A percentile compares a stretch with the other conserved stretches of the same genome.
These are phyloP conservation scores for Pythium biforme DNA, from an alignment of 352 stramenopile genomes.

Conservation along the genomic window DNA sequence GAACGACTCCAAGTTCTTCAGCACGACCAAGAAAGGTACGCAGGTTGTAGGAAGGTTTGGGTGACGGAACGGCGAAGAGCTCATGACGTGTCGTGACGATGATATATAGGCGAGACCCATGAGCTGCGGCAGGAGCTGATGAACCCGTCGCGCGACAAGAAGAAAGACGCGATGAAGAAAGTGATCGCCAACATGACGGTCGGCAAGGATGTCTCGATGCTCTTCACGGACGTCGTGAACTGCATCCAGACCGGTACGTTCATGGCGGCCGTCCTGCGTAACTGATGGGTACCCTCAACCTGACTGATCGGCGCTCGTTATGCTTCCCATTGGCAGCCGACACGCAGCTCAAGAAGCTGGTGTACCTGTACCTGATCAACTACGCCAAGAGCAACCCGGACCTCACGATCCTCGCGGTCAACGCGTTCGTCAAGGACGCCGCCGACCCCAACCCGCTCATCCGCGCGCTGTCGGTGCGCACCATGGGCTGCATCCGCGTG, in stretches of 20 bases:
- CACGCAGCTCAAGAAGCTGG: slow-evolving; percentile 99
- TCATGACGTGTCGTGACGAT: too few relatives aligned
- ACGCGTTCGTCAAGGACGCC: slow-evolving; percentile 97
- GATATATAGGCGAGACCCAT: slow-evolving; percentile 90
- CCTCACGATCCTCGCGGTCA: slow-evolving; percentile 98
- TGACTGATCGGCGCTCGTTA: too few relatives aligned
- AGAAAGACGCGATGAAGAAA: slow-evolving; percentile 99
- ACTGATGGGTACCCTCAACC: too few relatives aligned
- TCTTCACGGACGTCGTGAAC: slow-evolving; percentile 99
- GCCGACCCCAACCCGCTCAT: slow-evolving; percentile 93
- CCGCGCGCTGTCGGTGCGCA: slow-evolving; percentile 97
- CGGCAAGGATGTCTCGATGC: slow-evolving; percentile 98
- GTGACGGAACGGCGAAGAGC: too few relatives aligned
- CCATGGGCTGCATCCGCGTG: slow-evolving; percentile 99
- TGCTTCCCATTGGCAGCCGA: too few relatives aligned
- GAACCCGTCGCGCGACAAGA: slow-evolving; percentile 95
- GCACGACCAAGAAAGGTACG: slow-evolving; percentile 96
- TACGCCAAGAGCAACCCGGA: slow-evolving; percentile 99
- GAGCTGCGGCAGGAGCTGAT: slow-evolving; percentile 97
- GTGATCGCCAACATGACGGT: slow-evolving; percentile 99
- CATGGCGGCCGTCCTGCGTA: too few relatives aligned
- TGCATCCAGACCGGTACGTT: slow-evolving; percentile 97
- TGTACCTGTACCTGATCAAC: slow-evolving; percentile 99
- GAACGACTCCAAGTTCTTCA: slow-evolving; percentile 99
- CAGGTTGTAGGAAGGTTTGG: not conserved